Evolutionary conservation across 192 early-diverging fungal genomes (phyloP).

Genomic region (Backusella parvicylindrica): DNA sequence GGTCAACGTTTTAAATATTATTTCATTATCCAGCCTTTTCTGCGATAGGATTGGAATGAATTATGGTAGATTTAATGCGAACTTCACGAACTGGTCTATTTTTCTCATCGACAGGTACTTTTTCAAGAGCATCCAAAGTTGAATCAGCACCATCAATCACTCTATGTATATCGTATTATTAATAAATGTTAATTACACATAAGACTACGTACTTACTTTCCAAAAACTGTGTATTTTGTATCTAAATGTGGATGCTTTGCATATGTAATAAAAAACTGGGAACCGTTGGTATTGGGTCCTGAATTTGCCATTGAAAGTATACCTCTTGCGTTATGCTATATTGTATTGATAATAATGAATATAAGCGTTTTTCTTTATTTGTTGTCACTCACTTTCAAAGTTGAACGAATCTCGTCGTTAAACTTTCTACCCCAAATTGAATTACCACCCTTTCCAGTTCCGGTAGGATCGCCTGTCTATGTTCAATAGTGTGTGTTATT

Average conservation of each 20-base stretch:
- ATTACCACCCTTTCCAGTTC: conserved; percentile 81
- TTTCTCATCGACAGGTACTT: conserved; percentile 81
- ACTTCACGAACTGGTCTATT: conserved; percentile 77
- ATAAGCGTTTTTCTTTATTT: neutral
- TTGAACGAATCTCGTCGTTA: conserved; percentile 75
- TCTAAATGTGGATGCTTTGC: conserved; percentile 85
- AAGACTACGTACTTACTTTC: conserved; percentile 57
- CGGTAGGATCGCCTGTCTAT: conserved; percentile 84
- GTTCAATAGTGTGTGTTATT: neutral
- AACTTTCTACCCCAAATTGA: conserved; percentile 85
- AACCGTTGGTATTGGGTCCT: conserved; percentile 86
- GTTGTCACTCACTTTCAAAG: conserved; percentile 57
- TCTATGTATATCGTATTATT: conserved; percentile 32
- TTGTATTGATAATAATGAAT: neutral
- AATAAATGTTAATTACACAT: neutral
- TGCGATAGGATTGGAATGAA: conserved; percentile 95
- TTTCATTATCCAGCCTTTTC: conserved; percentile 40
- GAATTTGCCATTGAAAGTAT: conserved; percentile 93
- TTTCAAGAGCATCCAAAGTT: conserved; percentile 83
- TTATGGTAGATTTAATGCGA: conserved; percentile 69
- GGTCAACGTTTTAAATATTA: conserved; percentile 10
- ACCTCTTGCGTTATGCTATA: conserved; percentile 82
- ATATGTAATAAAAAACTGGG: conserved; percentile 91
- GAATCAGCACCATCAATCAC: conserved; percentile 86
- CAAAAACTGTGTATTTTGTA: conserved; percentile 89